Evolutionary conservation across 768 basidiomycete species (phyloP).

Genomic region (Lactarius sanguifluus): DNA sequence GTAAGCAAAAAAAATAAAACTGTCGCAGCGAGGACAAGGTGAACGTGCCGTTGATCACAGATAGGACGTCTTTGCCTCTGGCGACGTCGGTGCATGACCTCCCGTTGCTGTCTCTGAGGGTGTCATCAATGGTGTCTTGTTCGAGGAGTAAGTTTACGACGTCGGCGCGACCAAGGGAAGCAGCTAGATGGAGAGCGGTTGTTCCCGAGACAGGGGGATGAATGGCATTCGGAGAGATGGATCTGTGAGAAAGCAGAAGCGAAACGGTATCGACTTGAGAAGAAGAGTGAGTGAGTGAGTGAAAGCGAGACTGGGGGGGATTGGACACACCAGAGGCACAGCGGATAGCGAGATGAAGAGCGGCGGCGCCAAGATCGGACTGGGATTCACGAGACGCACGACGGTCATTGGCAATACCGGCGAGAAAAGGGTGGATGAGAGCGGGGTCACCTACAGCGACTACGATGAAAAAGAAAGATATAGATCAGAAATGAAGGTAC

Average conservation of each 20-base stretch:
- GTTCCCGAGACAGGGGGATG: conserved; percentile 71
- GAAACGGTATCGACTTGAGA: conserved; percentile 61
- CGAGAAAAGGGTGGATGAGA: conserved; percentile 76
- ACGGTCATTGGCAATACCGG: conserved; percentile 69
- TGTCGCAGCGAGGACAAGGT: background rate
- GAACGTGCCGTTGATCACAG: conserved; percentile 64
- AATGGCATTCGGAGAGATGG: conserved; percentile 76
- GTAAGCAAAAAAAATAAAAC: background rate
- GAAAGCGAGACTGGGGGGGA: conserved; percentile 14
- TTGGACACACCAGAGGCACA: conserved; percentile 63
- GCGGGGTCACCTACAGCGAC: conserved; percentile 64
- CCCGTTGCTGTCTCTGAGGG: conserved; percentile 63
- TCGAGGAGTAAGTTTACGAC: conserved; percentile 75
- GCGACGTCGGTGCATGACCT: conserved; percentile 73
- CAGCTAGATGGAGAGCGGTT: conserved; percentile 73
- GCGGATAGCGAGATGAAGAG: conserved; percentile 78
- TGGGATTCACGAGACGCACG: conserved; percentile 49
- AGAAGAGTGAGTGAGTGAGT: conserved; percentile 4
- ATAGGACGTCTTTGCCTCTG: conserved; percentile 60
- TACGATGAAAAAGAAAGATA: background rate
- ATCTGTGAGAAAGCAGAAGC: conserved; percentile 66
- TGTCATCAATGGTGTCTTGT: conserved; percentile 80
- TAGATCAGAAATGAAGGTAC: conserved; percentile 26
- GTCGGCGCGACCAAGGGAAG: conserved; percentile 69
- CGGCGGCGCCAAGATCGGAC: conserved; percentile 68